Evolutionary conservation across 2,329 filamentous ascomycete species (phyloP).

Genomic region (Huntiella savannae): DNA sequence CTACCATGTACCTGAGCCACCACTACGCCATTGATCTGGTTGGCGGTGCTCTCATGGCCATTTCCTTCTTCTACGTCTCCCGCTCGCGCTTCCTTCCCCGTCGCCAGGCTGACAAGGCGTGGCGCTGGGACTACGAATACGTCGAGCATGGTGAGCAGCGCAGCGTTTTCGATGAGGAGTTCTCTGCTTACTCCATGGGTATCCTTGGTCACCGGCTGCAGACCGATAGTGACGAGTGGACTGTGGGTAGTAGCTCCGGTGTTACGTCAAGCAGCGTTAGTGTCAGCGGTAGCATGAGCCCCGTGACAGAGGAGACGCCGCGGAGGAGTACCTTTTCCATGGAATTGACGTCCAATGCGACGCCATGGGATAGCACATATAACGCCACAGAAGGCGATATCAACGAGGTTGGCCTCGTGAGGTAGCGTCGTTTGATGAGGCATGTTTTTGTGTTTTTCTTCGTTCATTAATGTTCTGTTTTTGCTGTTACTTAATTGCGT

Average conservation of each 20-base stretch:
- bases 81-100: conserved; percentile 66
- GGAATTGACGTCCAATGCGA: conserved; percentile 21
- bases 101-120: conserved; percentile 65
- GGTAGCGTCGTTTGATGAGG: conserved; percentile 16
- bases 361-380: conserved; percentile 21
- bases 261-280: conserved; percentile 20
- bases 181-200: conserved; percentile 27
- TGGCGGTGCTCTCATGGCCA: conserved; percentile 61
- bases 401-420: conserved; percentile 26
- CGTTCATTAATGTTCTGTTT: conserved; percentile 8
- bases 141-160: conserved; percentile 49
- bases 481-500: conserved; percentile 1
- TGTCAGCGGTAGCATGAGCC: conserved; percentile 30
- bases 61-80: conserved; percentile 63
- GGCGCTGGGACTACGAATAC: conserved; percentile 91
- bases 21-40: conserved; percentile 93
- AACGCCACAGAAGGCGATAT: conserved; percentile 25
- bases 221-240: conserved; percentile 70
- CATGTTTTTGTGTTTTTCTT: conserved; percentile 10
- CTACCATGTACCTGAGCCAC: conserved; percentile 94
- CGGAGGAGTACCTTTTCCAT: conserved; percentile 12
- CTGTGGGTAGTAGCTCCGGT: conserved; percentile 64
- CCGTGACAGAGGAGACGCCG: conserved; percentile 26
- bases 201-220: conserved; percentile 24
- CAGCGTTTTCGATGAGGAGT: conserved; percentile 25